Evolutionary conservation across 2,329 filamentous ascomycete genomes (phyloP), one percentile per base, ranked within the genome.

Genomic region (Talaromyces sp.): DNA sequence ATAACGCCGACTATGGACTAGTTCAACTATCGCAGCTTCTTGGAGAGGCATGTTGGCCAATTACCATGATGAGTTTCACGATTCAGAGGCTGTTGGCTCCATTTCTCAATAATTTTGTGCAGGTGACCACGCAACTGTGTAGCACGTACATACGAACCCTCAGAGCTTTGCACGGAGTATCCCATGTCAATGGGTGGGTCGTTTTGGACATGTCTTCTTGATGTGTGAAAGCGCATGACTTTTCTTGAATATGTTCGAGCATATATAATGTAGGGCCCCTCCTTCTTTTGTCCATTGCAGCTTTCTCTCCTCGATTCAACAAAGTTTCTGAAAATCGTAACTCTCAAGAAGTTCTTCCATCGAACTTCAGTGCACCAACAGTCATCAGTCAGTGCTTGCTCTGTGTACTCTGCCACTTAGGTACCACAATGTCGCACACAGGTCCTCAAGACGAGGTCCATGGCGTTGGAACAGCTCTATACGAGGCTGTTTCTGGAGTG

Each of bases 391-490:
- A 27, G 24, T 50, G 24, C 47, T 50, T 50, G 22, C 22, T 27
- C 5, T 27, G 22, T 19, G 50, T 54, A 13, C 50, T 54, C 50
- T 11, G 24, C 19, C 45, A 5, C 49, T 22, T 22, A 22, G 22
- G 22, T 22, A 22, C 22, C 22, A 57, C 10, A 16, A 62, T 62
- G 60, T 39, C 47, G 39, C 27, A 56, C 47, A 54, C 52, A 22
- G 50, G 37, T 31, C 60, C 60, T 56, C 37, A 31, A 2, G 24
- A 62, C 13, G 49, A 47, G 24, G 60, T 62, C 49, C 39, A 43
- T 35, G 5, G 22, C 9, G 24, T 62, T 11, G 60, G 45, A 19
- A 45, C 24, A 11, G 37, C 37, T 43, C 47, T 47, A 19, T 24
- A 37, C 52, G 52, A 16, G n/a, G 31, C 41, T 35, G 27, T 5